Conservation (phyloP, 257 asterid genomes). For the Solanum medicagineum region DNA sequence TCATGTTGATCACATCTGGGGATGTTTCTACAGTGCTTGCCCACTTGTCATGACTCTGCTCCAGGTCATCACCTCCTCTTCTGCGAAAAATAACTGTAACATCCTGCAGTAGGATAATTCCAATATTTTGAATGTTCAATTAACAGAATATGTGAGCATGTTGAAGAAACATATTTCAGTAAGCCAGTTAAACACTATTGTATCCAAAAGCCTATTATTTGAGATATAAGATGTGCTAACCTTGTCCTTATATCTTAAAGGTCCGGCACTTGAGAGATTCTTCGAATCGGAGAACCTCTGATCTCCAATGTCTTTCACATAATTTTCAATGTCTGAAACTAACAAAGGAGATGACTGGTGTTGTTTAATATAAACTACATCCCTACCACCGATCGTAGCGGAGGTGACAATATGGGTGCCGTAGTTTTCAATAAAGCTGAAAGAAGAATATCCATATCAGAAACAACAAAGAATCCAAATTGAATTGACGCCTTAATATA, state of each 20-base stretch:
- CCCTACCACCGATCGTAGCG: constrained; percentile 93
- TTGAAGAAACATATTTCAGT: not conserved
- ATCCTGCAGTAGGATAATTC: constrained; percentile 49
- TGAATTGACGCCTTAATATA: not conserved
- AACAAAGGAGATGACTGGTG: constrained; percentile 90
- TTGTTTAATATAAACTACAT: constrained; percentile 74
- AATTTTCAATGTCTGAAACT: constrained; percentile 57
- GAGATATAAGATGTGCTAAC: constrained; percentile 27
- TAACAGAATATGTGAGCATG: not conserved
- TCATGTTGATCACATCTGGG: constrained; percentile 96
- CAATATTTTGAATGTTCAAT: not conserved
- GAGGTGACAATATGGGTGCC: constrained; percentile 98
- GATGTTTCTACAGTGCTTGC: constrained; percentile 75
- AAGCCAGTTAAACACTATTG: not conserved
- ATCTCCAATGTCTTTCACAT: constrained; percentile 80
- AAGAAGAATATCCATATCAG: constrained; percentile 17
- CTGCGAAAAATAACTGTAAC: constrained; percentile 96
- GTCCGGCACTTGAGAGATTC: constrained; percentile 52
- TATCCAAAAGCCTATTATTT: not conserved
- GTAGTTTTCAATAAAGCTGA: constrained; percentile 92
- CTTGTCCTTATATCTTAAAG: constrained; percentile 95
- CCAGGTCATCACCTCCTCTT: constrained; percentile 99
- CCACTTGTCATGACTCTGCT: constrained; percentile 95
- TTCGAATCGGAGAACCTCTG: constrained; percentile 85
- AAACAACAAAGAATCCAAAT: not conserved